These are phyloP conservation scores for Candolleomyces aberdarensis DNA, from an alignment of 768 basidiomycete species.

Conservation along the genomic window DNA sequence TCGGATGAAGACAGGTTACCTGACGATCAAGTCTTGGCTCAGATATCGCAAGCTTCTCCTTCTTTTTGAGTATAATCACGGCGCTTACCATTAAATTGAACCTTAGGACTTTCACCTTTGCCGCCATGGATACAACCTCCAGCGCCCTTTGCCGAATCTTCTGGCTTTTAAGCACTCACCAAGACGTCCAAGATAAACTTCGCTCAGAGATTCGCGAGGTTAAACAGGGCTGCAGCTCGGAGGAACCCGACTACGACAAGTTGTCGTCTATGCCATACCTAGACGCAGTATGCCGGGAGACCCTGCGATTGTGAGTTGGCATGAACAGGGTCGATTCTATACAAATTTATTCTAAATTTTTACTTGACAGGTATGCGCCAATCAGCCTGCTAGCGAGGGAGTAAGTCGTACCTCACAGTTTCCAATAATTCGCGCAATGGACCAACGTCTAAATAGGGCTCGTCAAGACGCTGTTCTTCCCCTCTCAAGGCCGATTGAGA, in stretches of 20 bases:
- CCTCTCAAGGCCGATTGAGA: constrained; percentile 33
- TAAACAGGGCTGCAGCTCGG: constrained; percentile 7
- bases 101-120: constrained; percentile 34
- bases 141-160: constrained; percentile 33
- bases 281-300: constrained; percentile 26
- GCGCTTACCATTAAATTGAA: neutral
- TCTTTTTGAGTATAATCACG: neutral
- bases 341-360: neutral
- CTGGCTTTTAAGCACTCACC: constrained; percentile 35
- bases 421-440: neutral
- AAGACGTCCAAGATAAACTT: constrained; percentile 30
- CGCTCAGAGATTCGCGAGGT: constrained; percentile 36
- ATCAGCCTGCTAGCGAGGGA: constrained; percentile 10
- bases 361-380: constrained; percentile 15
- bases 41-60: constrained; percentile 20
- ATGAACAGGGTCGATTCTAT: neutral
- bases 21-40: constrained; percentile 30
- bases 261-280: constrained; percentile 18
- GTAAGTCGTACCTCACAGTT: constrained; percentile 5
- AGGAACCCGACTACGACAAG: constrained; percentile 17
- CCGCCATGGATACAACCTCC: constrained; percentile 24
- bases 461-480: constrained; percentile 38
- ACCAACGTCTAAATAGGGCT: constrained; percentile 22
- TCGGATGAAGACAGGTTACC: constrained; percentile 28
- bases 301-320: constrained; percentile 31